Base-by-base conservation (phyloP, 2,329 filamentous ascomycete species). In the Verruconis gallopava region DNA sequence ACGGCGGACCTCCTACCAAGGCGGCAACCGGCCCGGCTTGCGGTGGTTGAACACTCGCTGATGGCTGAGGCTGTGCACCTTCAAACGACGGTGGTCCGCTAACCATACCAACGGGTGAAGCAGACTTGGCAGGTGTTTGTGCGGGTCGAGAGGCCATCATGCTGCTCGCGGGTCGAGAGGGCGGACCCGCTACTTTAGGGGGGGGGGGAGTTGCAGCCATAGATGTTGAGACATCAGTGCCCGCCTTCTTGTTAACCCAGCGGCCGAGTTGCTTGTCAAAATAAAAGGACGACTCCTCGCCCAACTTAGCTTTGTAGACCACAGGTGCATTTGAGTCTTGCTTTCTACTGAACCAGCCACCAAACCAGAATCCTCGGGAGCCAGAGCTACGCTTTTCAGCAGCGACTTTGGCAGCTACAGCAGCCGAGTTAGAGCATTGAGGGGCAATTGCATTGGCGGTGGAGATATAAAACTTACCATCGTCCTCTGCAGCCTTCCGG, bases 251-350 rank as follows among this genome's bases (percentile, higher is more conserved):
- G 67, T 98, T 96, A 58, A 98, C 72, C 93, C 93, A 98, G 58
- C 91, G 86, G 67, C 93, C 93, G 40, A 94, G 73, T n/a, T 95
- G 84, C 2, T 86, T 82, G 55, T 98, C 91, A 54, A 91, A 98
- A 50, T 89, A 81, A 61, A 98, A 95, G 36, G 79, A 85, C 59
- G 77, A 94, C 55, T 91, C 77, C 60, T 98, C 93, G 47, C 89
- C 93, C 5, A 98, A 73, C 55, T 98, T 98, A 47, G 93, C 91
- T 51, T 76, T 78, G 58, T 95, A 84, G n/a, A 88, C 76, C 17
- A 32, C 63, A n/a, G 64, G 49, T n/a, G 69, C 59, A 51, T 81
- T 74, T 57, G 82, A 79, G 52, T 77, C 74, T 44, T 72, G 71
- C 49, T 73, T 73, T 52, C 81, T 81, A 49, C 77, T 75, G 47